phyloP scores from a whole-genome alignment of 495 filamentous ascomycete genomes.

The Penicillium bovifimosum region DNA sequence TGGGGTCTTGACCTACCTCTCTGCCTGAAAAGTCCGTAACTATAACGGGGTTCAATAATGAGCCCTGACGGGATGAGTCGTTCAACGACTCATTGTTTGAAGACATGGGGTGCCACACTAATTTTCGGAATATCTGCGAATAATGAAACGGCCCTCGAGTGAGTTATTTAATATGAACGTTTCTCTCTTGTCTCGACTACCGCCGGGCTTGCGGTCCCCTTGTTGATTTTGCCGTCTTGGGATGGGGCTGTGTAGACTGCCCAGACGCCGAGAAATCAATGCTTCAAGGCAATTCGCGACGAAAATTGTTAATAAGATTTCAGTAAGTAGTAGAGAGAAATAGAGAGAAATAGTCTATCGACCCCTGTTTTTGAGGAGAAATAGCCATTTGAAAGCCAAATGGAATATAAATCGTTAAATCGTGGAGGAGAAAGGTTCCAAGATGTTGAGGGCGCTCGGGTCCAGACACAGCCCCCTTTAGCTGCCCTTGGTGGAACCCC shows the following conservation, averaged over 20 bases:
- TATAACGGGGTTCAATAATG: conserved; percentile 15
- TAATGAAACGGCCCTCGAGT: neutral
- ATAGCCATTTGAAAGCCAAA: neutral
- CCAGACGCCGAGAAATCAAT: conserved; percentile 4
- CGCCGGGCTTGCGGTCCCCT: neutral
- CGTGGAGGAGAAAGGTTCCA: neutral
- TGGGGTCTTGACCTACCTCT: conserved; percentile 15
- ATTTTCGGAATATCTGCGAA: neutral
- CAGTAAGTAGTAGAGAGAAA: no score
- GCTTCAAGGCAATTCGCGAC: neutral
- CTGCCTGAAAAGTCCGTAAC: conserved; percentile 17
- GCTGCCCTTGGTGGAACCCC: neutral
- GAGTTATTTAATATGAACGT: neutral
- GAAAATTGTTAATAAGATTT: neutral
- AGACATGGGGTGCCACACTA: conserved; percentile 15
- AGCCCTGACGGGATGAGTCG: conserved; percentile 9
- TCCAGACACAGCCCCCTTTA: conserved; percentile 1
- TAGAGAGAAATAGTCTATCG: neutral
- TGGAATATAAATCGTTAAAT: neutral
- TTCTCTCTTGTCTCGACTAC: neutral
- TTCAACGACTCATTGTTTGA: conserved; percentile 9
- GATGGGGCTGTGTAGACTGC: conserved; percentile 9
- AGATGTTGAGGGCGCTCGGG: neutral
- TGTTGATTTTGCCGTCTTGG: neutral
- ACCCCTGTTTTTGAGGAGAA: neutral